A percentile compares a stretch with the other conserved stretches of the same genome.
phyloP scores from a whole-genome alignment of 1,139 yeast genomes.

The Kodamaea ohmeri region DNA sequence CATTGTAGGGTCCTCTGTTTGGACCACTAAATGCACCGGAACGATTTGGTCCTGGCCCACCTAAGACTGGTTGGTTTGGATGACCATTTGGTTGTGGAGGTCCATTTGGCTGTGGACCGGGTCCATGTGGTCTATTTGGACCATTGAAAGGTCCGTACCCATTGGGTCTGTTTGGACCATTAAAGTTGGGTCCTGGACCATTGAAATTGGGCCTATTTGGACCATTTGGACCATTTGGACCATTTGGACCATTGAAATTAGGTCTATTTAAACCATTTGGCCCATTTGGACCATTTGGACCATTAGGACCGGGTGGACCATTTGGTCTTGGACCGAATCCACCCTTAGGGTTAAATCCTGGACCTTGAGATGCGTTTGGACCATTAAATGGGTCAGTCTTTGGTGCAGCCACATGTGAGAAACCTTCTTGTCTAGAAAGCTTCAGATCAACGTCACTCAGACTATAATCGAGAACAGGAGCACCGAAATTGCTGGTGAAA shows the following conservation, averaged over 20 bases:
- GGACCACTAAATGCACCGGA: no score
- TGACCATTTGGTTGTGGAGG: no score
- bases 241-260: not conserved
- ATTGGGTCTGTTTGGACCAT: conserved; percentile 2
- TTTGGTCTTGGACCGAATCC: not conserved
- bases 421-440: not conserved
- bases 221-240: not conserved
- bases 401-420: not conserved
- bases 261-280: not conserved
- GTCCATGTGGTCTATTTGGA: not conserved
- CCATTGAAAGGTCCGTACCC: not conserved
- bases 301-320: conserved; percentile 1
- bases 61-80: no score
- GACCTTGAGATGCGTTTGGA: not conserved
- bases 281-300: conserved; percentile 1
- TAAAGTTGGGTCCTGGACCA: not conserved
- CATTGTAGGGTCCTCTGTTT: no score
- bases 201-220: not conserved
- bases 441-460: conserved; percentile 9
- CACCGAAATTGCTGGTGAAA: conserved; percentile 8
- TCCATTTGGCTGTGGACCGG: not conserved
- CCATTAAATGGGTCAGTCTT: not conserved
- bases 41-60: no score
- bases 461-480: conserved; percentile 6
- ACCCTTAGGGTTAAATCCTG: no score